Conservation (phyloP, 1,139 yeast genomes). For the Magnusiomyces paraingens region DNA sequence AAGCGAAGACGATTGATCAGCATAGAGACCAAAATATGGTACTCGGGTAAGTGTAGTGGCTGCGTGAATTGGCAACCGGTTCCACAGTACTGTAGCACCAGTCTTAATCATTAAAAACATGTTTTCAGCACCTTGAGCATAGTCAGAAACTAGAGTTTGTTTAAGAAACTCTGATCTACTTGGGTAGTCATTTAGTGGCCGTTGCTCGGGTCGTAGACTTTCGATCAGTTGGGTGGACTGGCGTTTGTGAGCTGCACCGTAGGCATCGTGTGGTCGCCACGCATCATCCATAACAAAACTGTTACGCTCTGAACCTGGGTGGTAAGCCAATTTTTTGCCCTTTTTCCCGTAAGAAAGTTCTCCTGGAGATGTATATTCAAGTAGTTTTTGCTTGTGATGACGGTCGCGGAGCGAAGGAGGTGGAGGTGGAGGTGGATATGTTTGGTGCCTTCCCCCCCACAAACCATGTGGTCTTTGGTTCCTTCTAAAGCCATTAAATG, state of each 20-base stretch:
- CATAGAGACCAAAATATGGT: constrained; percentile 33
- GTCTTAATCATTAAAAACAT: constrained; percentile 34
- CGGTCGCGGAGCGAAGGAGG: background rate
- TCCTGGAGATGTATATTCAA: background rate
- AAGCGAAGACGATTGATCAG: constrained; percentile 30
- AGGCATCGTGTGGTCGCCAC: constrained; percentile 16
- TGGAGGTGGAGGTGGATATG: background rate
- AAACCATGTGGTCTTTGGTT: background rate
- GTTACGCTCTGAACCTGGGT: background rate
- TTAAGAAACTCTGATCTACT: constrained; percentile 17
- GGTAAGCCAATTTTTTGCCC: background rate
- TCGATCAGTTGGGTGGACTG: background rate
- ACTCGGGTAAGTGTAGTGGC: constrained; percentile 32
- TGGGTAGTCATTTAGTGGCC: background rate
- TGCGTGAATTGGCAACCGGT: constrained; percentile 34
- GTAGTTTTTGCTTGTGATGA: background rate
- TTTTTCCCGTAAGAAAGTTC: background rate
- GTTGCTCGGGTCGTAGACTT: background rate
- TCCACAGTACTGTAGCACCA: constrained; percentile 34
- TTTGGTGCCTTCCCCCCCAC: background rate
- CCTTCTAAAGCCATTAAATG: background rate
- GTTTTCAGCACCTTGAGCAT: constrained; percentile 22
- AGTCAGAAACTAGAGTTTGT: constrained; percentile 24
- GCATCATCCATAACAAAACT: constrained; percentile 10
- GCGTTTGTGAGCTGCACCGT: constrained; percentile 1